These are phyloP conservation scores for Lentinula boryana DNA, from an alignment of 768 basidiomycete genomes.

Conservation along the genomic window DNA sequence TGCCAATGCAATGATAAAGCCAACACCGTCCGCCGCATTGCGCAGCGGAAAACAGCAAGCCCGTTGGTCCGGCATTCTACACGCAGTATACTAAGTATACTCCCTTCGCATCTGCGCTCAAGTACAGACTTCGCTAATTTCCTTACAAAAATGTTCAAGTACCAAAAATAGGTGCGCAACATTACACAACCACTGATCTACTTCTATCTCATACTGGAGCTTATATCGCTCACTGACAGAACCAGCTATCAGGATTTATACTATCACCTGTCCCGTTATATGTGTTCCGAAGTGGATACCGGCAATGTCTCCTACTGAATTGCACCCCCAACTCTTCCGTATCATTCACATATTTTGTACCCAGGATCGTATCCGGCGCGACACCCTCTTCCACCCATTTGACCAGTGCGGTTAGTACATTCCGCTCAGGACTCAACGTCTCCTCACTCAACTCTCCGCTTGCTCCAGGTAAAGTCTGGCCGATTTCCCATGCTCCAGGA, in stretches of 20 bases:
- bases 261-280: not conserved
- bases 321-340: not conserved
- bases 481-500: slow-evolving; percentile 12
- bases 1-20: not conserved
- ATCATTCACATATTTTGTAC: not conserved
- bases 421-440: not conserved
- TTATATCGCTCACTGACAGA: not conserved
- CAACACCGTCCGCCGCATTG: not conserved
- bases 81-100: too few relatives aligned
- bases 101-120: too few relatives aligned
- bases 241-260: not conserved
- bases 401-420: slow-evolving; percentile 1
- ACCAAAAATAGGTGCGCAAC: too few relatives aligned
- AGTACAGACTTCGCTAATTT: too few relatives aligned
- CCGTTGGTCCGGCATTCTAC: not conserved
- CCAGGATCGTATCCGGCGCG: not conserved
- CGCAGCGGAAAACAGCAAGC: not conserved
- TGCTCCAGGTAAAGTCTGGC: slow-evolving; percentile 6
- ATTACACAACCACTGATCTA: too few relatives aligned
- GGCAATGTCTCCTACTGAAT: not conserved
- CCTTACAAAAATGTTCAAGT: too few relatives aligned
- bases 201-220: too few relatives aligned
- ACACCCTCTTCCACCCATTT: slow-evolving; percentile 3
- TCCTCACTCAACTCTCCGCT: not conserved
- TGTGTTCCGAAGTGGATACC: not conserved